Evolutionary conservation across 352 stramenopile species (phyloP), one percentile per base, ranked within the genome.

Genomic region (Phytophthora crassamura): DNA sequence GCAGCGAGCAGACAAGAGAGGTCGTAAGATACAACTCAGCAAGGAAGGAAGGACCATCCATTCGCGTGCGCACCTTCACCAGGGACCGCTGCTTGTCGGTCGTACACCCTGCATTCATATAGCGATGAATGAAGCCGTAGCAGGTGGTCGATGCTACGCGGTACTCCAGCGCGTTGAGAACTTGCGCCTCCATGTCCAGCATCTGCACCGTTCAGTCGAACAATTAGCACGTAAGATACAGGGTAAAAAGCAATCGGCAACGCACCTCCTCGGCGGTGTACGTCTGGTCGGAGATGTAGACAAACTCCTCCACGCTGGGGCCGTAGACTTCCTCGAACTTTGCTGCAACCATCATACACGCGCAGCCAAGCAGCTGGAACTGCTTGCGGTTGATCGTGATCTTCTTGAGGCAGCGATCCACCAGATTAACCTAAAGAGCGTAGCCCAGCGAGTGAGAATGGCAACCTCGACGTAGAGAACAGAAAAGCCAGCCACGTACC

Each of bases 271-370:
- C 79, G 6, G 79, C 72, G 16, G 86, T 97, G 75, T 99, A 99
- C 15, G 96, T 97, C 65, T 98, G 84, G 72, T 99, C 96, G 3
- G 94, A 98, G 59, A 99, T 98, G 81, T 99, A 99, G 5, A 99
- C 95, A 74, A 96, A 99, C 57, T 99, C 97, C 48, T 95, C 85
- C 50, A 94, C 80, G 46, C 96, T 95, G 7, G 93, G 93, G 12
- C 90, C 89, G 65, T 98, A 98, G 15, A 99, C 97, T 73, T 99
- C 97, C 79, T 99, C 97, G 64, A 98, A 99, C 69, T 99, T 99
- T 70, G 90, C 95, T 35, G 97, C 96, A 58, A 99, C 86, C 54
- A 99, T 93, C 60, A 99, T 93, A 28, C 95, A 97, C 12, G 96
- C 97, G 32, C 98, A 96, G 34, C 96, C 97, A 25, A 99, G 80